phyloP scores from a whole-genome alignment of 768 basidiomycete species.

The Leccinum uliginosum region DNA sequence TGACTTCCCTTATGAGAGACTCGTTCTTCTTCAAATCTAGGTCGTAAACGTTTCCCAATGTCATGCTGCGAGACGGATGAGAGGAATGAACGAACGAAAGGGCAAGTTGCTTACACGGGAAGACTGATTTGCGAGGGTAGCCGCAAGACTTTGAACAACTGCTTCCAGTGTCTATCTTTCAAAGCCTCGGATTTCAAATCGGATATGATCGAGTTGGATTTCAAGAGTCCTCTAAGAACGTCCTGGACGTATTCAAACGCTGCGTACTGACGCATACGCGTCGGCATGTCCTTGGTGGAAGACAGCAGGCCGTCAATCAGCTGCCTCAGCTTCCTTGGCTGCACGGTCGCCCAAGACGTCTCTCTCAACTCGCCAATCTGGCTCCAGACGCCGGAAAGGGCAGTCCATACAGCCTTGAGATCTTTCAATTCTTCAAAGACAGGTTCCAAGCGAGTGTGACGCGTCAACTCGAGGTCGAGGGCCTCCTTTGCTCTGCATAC shows the following conservation, averaged over 20 bases:
- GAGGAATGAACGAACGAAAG: slow-evolving; percentile 8
- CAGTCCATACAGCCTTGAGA: slow-evolving; percentile 98
- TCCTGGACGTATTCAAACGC: slow-evolving; percentile 99
- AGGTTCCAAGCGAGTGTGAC: slow-evolving; percentile 88
- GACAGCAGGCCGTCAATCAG: slow-evolving; percentile 86
- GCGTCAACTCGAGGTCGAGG: slow-evolving; percentile 84
- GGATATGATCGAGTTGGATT: slow-evolving; percentile 83
- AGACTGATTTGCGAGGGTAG: slow-evolving; percentile 73
- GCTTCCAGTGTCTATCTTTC: slow-evolving; percentile 98
- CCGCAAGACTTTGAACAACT: slow-evolving; percentile 85
- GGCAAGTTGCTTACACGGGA: slow-evolving; percentile 49
- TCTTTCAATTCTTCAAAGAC: slow-evolving; percentile 94
- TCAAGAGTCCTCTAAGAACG: slow-evolving; percentile 75
- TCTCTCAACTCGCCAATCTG: slow-evolving; percentile 89
- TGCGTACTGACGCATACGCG: slow-evolving; percentile 97
- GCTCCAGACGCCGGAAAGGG: slow-evolving; percentile 94
- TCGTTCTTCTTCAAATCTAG: slow-evolving; percentile 95
- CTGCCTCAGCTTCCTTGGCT: slow-evolving; percentile 91
- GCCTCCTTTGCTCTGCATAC: slow-evolving; percentile 97
- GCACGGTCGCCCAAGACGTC: slow-evolving; percentile 85
- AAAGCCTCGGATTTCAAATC: slow-evolving; percentile 97
- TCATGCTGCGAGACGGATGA: slow-evolving; percentile 60
- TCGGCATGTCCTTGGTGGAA: slow-evolving; percentile 99
- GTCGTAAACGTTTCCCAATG: slow-evolving; percentile 94
- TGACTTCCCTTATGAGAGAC: slow-evolving; percentile 85